A percentile compares a stretch with the other conserved stretches of the same genome.
These are phyloP conservation scores for Fusarium ambrosium DNA, from an alignment of 2,329 filamentous ascomycete species.

Conservation along the genomic window DNA sequence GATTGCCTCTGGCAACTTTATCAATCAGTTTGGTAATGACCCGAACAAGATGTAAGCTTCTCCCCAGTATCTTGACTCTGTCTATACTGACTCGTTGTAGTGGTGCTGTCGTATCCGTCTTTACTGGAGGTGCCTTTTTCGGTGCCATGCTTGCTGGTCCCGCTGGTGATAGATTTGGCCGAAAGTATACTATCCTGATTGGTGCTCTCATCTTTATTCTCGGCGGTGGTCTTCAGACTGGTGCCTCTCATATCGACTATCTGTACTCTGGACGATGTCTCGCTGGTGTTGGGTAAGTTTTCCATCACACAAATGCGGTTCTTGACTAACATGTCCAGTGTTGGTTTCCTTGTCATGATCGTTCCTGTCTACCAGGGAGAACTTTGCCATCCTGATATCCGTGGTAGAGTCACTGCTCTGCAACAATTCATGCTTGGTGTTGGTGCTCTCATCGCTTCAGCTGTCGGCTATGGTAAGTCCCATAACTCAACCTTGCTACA, in stretches of 20 bases:
- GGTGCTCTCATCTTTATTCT: slow-evolving; percentile 80
- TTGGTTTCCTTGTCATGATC: slow-evolving; percentile 58
- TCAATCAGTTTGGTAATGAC: slow-evolving; percentile 53
- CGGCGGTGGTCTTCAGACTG: slow-evolving; percentile 81
- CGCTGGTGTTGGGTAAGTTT: slow-evolving; percentile 69
- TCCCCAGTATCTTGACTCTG: no score
- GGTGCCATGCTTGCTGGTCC: slow-evolving; percentile 76
- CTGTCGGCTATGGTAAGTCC: slow-evolving; percentile 76
- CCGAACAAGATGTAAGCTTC: slow-evolving; percentile 47
- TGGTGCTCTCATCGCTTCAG: slow-evolving; percentile 78
- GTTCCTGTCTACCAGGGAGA: slow-evolving; percentile 81
- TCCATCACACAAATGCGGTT: no score
- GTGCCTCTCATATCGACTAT: slow-evolving; percentile 68
- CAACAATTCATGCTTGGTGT: slow-evolving; percentile 89
- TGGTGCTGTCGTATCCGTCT: slow-evolving; percentile 71
- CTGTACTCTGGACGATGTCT: slow-evolving; percentile 79
- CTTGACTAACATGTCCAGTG: slow-evolving; percentile 32
- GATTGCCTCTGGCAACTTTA: slow-evolving; percentile 63
- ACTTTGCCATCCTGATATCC: slow-evolving; percentile 81
- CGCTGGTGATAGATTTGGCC: slow-evolving; percentile 73
- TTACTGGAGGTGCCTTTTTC: slow-evolving; percentile 82
- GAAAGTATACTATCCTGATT: slow-evolving; percentile 78
- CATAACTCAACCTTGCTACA: background rate
- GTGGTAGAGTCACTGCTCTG: slow-evolving; percentile 79
- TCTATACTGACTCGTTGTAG: slow-evolving; percentile 24